A percentile compares a stretch with the other conserved stretches of the same genome.
These are phyloP conservation scores for Multifurca ochricompacta DNA, from an alignment of 768 basidiomycete genomes.

Conservation along the genomic window DNA sequence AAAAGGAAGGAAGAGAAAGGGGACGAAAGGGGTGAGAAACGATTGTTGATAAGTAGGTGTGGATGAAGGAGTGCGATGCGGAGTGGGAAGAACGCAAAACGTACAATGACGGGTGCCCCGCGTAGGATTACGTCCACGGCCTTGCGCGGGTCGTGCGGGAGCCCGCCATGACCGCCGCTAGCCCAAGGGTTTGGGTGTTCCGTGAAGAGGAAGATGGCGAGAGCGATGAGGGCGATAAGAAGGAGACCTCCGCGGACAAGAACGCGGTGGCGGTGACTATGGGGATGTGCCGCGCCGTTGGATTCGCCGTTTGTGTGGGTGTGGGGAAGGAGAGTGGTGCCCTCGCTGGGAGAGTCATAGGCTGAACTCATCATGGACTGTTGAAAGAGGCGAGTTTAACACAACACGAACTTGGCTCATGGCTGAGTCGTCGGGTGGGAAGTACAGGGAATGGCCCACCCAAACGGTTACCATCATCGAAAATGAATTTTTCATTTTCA, in stretches of 20 bases:
- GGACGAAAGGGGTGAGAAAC: no score
- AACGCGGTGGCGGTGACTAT: neutral
- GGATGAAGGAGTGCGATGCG: no score
- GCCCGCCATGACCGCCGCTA: conserved; percentile 31
- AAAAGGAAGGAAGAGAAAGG: neutral
- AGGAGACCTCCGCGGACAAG: neutral
- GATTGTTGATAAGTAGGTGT: no score
- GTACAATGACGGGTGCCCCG: conserved; percentile 62
- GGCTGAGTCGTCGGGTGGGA: no score
- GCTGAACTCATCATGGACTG: neutral
- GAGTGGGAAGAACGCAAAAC: conserved; percentile 25
- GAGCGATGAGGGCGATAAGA: neutral
- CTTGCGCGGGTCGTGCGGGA: conserved; percentile 51
- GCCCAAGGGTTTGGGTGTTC: neutral
- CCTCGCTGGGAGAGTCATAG: neutral
- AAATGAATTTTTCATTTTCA: no score
- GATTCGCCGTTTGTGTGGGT: no score
- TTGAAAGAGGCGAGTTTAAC: no score
- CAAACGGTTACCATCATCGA: no score
- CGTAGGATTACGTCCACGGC: conserved; percentile 53
- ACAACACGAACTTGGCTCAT: no score
- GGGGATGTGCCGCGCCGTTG: neutral
- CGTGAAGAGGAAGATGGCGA: neutral
- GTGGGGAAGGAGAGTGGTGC: neutral
- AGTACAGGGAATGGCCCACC: no score